phyloP scores from a whole-genome alignment of 257 asterid genomes.

The Ballota nigra region DNA sequence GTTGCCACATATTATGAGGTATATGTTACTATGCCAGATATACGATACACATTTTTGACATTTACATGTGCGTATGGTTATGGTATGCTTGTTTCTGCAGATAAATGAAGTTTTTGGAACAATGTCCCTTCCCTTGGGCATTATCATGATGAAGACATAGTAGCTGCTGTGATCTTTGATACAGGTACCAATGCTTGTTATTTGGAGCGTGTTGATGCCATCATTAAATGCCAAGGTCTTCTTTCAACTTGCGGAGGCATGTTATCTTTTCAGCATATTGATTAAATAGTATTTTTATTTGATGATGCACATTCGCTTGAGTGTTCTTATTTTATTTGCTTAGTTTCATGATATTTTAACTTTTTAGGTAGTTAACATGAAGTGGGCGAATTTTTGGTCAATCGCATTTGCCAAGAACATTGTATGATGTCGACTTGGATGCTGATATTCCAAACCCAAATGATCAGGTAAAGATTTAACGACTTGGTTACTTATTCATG shows the following conservation, averaged over 20 bases:
- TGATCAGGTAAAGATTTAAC: slow-evolving; percentile 55
- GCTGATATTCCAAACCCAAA: slow-evolving; percentile 77
- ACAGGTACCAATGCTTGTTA: slow-evolving; percentile 97
- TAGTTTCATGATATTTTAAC: slow-evolving; percentile 2
- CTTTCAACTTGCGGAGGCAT: slow-evolving; percentile 61
- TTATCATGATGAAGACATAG: slow-evolving; percentile 78
- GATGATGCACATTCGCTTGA: background rate
- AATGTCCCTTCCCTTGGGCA: slow-evolving; percentile 75
- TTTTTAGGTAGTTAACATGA: slow-evolving; percentile 79
- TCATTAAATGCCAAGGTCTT: slow-evolving; percentile 83
- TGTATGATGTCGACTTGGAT: slow-evolving; percentile 72
- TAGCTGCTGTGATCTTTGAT: slow-evolving; percentile 80
- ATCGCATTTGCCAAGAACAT: slow-evolving; percentile 84
- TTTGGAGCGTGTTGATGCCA: slow-evolving; percentile 82
- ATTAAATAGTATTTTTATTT: background rate
- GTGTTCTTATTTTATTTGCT: background rate
- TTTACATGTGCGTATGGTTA: too few species aligned
- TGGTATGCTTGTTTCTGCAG: slow-evolving; percentile 33
- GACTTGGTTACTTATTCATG: slow-evolving; percentile 17
- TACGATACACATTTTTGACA: slow-evolving; percentile 19
- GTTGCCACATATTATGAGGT: background rate
- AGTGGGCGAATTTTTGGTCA: slow-evolving; percentile 98
- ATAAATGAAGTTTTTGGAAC: slow-evolving; percentile 85
- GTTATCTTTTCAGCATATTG: slow-evolving; percentile 43
- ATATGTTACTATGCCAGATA: slow-evolving; percentile 11